Evolutionary conservation across 441 rosid genomes (phyloP).

Genomic region (Rhodomyrtus psidioides): DNA sequence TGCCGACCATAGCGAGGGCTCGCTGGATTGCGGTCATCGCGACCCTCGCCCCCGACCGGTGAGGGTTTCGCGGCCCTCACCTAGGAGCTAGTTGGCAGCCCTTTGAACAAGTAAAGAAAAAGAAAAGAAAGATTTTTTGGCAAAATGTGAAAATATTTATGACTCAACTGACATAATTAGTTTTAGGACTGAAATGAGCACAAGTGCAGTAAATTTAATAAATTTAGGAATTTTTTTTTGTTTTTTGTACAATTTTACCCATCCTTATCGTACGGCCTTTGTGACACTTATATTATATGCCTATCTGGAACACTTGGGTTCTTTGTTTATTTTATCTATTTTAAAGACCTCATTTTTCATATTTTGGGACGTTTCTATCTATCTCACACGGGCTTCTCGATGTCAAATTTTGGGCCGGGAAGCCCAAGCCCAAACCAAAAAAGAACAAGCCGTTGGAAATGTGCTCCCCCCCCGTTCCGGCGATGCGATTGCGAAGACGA

Average conservation of each 20-base stretch:
- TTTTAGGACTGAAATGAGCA: too few species aligned
- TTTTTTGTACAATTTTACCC: not conserved
- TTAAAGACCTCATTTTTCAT: not conserved
- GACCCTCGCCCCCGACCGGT: too few species aligned
- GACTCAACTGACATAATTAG: too few species aligned
- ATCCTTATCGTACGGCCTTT: not conserved
- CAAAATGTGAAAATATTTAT: too few species aligned
- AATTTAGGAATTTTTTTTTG: too few species aligned
- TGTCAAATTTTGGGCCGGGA: not conserved
- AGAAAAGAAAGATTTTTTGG: too few species aligned
- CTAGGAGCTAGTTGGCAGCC: too few species aligned
- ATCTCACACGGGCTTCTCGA: not conserved
- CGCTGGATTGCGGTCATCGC: too few species aligned
- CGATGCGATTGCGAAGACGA: not conserved
- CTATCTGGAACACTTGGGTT: not conserved
- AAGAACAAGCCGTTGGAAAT: not conserved
- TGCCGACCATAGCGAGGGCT: too few species aligned
- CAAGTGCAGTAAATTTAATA: too few species aligned
- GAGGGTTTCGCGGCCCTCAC: too few species aligned
- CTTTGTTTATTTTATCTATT: not conserved
- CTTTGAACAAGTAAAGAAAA: too few species aligned
- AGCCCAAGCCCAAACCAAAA: not conserved
- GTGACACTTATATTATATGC: not conserved
- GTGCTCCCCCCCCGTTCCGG: not conserved
- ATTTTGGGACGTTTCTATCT: not conserved